Evolutionary conservation across 768 basidiomycete species (phyloP).

Genomic region (Tricholoma terreum): DNA sequence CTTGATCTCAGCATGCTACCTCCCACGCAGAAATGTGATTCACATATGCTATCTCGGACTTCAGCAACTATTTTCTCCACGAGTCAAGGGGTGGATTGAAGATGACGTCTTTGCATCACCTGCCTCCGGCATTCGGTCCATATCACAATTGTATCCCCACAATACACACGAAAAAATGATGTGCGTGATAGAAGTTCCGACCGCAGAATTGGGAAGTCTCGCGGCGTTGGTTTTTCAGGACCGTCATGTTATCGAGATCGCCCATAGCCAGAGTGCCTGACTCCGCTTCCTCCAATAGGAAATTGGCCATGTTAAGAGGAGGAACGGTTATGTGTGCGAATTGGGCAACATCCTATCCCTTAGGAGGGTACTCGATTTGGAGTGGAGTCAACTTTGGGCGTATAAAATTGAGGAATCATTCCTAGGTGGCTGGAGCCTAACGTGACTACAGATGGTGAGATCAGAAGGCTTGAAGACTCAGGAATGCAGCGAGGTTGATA

Average conservation of each 20-base stretch:
- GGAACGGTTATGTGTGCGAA: no score
- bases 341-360: no score
- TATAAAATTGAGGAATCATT: no score
- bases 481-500: no score
- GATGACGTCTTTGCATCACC: background rate
- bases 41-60: background rate
- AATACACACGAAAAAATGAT: background rate
- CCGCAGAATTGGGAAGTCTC: background rate
- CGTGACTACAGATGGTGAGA: no score
- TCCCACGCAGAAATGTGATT: background rate
- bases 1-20: background rate
- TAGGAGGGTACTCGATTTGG: no score
- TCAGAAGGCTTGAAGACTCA: no score
- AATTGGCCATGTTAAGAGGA: no score
- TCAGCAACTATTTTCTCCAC: background rate
- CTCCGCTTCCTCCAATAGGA: background rate
- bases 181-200: background rate
- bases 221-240: background rate
- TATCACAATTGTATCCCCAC: background rate
- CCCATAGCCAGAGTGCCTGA: background rate
- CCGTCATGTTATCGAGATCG: background rate
- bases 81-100: background rate
- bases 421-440: no score
- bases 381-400: no score
- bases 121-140: background rate